Evolutionary conservation across 352 stramenopile genomes (phyloP).

Genomic region (Pythium brassicae): DNA sequence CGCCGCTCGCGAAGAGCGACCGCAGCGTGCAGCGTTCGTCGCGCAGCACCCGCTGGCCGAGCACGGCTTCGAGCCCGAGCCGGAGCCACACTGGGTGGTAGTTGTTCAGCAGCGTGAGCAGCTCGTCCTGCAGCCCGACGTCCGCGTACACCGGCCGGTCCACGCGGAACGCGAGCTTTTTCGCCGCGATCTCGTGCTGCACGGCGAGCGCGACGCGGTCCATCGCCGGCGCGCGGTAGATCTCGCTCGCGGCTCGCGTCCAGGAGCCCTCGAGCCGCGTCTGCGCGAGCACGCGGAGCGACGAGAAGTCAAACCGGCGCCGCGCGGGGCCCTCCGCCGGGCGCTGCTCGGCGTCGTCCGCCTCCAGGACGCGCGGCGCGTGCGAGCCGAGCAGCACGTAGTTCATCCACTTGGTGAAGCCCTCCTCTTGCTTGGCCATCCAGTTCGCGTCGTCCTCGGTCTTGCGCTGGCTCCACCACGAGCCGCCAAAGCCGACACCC

Average conservation of each 20-base stretch:
- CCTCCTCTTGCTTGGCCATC: conserved; percentile 76
- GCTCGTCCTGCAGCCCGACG: conserved; percentile 82
- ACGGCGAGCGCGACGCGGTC: conserved; percentile 56
- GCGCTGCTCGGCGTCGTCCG: conserved; percentile 20
- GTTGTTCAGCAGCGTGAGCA: conserved; percentile 84
- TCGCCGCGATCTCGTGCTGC: conserved; percentile 62
- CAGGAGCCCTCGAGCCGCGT: conserved; percentile 72
- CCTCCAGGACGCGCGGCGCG: conserved; percentile 29
- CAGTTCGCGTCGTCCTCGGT: conserved; percentile 71
- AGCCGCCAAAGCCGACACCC: conserved; percentile 28
- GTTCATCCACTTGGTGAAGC: conserved; percentile 87
- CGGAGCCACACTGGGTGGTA: conserved; percentile 91
- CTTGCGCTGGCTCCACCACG: conserved; percentile 74
- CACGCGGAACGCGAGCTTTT: conserved; percentile 75
- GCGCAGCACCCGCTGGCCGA: conserved; percentile 53
- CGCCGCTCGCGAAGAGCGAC: conserved; percentile 30
- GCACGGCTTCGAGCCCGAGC: conserved; percentile 85
- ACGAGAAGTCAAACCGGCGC: conserved; percentile 54
- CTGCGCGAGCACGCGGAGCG: conserved; percentile 61
- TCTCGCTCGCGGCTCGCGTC: conserved; percentile 43
- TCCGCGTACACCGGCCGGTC: conserved; percentile 90
- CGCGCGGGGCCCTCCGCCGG: conserved; percentile 2
- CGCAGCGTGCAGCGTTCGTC: conserved; percentile 56
- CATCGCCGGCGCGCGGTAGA: conserved; percentile 55
- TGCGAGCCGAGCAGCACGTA: conserved; percentile 71